phyloP scores from a whole-genome alignment of 768 basidiomycete genomes.

The Collybiopsis confluens region DNA sequence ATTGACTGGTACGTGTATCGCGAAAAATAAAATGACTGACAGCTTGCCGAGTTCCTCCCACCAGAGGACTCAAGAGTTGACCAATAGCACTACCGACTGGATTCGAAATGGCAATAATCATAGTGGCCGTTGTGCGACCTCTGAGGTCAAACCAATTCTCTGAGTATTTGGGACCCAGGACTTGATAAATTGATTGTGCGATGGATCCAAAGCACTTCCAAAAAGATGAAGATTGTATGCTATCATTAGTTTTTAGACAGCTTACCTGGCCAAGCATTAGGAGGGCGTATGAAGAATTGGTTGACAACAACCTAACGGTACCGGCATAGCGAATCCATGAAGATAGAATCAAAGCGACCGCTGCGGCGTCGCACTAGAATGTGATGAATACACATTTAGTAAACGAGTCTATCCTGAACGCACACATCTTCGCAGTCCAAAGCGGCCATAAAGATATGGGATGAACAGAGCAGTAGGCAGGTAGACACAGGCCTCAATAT shows the following conservation, averaged over 20 bases:
- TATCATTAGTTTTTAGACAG: neutral
- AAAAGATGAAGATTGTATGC: neutral
- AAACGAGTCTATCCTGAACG: too few species aligned
- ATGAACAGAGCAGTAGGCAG: slow-evolving; percentile 58
- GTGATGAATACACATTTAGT: too few species aligned
- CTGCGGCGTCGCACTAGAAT: slow-evolving; percentile 62
- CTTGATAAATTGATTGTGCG: slow-evolving; percentile 70
- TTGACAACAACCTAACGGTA: slow-evolving; percentile 50
- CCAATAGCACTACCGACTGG: slow-evolving; percentile 72
- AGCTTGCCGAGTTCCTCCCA: slow-evolving; percentile 50
- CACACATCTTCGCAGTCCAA: slow-evolving; percentile 62
- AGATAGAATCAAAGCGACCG: slow-evolving; percentile 48
- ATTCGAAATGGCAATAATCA: slow-evolving; percentile 60
- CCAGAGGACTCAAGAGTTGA: slow-evolving; percentile 66
- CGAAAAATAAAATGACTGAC: slow-evolving; percentile 33
- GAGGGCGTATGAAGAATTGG: slow-evolving; percentile 54
- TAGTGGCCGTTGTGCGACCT: slow-evolving; percentile 74
- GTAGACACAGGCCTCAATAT: slow-evolving; percentile 53
- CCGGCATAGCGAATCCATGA: slow-evolving; percentile 79
- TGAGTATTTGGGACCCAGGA: slow-evolving; percentile 77
- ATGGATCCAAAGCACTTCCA: slow-evolving; percentile 56
- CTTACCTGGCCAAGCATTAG: slow-evolving; percentile 68
- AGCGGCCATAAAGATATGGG: slow-evolving; percentile 53
- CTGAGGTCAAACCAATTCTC: slow-evolving; percentile 80
- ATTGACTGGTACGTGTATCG: neutral